Evolutionary conservation across 805 yeast species (phyloP).

Genomic region (Sungouiozyma intestinalis): DNA sequence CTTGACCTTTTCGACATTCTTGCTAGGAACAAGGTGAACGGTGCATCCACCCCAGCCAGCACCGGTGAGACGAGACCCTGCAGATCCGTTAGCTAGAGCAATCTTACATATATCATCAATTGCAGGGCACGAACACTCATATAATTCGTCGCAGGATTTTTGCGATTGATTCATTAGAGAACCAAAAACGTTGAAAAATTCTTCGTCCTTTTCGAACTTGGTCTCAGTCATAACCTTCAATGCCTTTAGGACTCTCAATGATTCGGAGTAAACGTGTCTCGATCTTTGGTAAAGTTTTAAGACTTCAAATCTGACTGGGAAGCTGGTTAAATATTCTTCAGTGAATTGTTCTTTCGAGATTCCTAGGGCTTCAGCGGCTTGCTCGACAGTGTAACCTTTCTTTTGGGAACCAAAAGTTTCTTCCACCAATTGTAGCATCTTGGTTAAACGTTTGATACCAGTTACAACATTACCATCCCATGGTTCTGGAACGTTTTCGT

Average conservation of each 20-base stretch:
- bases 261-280: constrained; percentile 51
- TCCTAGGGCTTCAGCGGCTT: constrained; percentile 37
- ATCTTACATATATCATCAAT: constrained; percentile 43
- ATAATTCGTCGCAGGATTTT: constrained; percentile 36
- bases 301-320: constrained; percentile 45
- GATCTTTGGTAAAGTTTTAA: constrained; percentile 48
- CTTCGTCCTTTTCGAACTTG: constrained; percentile 13
- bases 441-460: constrained; percentile 33
- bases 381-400: constrained; percentile 41
- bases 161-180: constrained; percentile 51
- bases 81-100: constrained; percentile 46
- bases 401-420: constrained; percentile 30
- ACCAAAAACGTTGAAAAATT: constrained; percentile 39
- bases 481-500: constrained; percentile 18
- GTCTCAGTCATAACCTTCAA: constrained; percentile 31
- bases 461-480: constrained; percentile 41
- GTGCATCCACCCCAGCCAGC: constrained; percentile 75
- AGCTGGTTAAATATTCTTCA: constrained; percentile 35
- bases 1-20: constrained; percentile 27
- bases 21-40: constrained; percentile 43
- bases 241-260: constrained; percentile 46
- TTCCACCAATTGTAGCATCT: constrained; percentile 37
- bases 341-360: constrained; percentile 33
- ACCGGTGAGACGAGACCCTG: constrained; percentile 65
- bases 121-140: constrained; percentile 47